phyloP scores from a whole-genome alignment of 306 rosid genomes.

The Corylus heterophylla region DNA sequence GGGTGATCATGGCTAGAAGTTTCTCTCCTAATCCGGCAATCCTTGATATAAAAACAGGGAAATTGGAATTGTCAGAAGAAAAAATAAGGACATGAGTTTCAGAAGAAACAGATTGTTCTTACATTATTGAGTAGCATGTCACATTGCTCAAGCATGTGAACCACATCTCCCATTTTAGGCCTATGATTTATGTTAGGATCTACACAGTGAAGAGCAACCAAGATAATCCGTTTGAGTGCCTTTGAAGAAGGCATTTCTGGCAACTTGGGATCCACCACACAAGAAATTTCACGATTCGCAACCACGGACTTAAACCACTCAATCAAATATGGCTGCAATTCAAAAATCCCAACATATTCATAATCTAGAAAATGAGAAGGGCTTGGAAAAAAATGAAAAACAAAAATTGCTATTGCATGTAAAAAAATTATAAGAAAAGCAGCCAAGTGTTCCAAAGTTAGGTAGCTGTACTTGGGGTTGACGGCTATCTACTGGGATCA shows the following conservation, averaged over 20 bases:
- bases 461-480: conserved; percentile 40
- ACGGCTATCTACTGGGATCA: conserved; percentile 34
- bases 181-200: conserved; percentile 47
- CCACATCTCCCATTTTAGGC: conserved; percentile 58
- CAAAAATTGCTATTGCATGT: neutral
- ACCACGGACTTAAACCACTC: conserved; percentile 67
- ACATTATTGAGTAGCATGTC: conserved; percentile 46
- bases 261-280: conserved; percentile 50
- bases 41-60: neutral
- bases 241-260: conserved; percentile 45
- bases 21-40: neutral
- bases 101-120: conserved; percentile 19
- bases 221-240: conserved; percentile 50
- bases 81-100: neutral
- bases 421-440: neutral
- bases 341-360: conserved; percentile 6
- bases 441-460: neutral
- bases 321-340: conserved; percentile 46
- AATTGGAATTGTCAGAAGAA: neutral
- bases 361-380: neutral
- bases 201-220: conserved; percentile 61
- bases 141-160: conserved; percentile 53
- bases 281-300: conserved; percentile 25
- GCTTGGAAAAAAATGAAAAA: neutral
- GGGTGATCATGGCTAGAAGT: neutral